Evolutionary conservation across 2,329 filamentous ascomycete genomes (phyloP).

Genomic region (Chrysosphaeria jannelii): DNA sequence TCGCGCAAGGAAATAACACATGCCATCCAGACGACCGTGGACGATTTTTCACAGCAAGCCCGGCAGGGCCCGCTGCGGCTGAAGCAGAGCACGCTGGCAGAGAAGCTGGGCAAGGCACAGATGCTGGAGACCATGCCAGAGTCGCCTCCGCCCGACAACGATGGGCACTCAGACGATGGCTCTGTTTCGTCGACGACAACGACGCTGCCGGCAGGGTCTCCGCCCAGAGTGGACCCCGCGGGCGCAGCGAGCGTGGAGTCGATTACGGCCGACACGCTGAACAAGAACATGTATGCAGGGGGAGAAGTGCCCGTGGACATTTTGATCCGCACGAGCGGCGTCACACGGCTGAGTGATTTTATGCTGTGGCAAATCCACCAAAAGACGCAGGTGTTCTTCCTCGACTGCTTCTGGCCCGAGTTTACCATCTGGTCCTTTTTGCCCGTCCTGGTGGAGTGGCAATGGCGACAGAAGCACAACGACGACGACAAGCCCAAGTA

Average conservation of each 20-base stretch:
- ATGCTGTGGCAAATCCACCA: slow-evolving; percentile 98
- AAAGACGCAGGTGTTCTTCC: slow-evolving; percentile 71
- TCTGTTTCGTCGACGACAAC: slow-evolving; percentile 29
- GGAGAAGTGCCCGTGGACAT: slow-evolving; percentile 69
- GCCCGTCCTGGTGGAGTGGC: slow-evolving; percentile 79
- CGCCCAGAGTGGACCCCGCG: slow-evolving; percentile 10
- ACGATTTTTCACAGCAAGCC: slow-evolving; percentile 65
- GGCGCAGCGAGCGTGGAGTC: slow-evolving; percentile 25
- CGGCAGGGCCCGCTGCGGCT: no score
- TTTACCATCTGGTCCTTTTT: slow-evolving; percentile 86
- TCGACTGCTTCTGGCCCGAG: slow-evolving; percentile 82
- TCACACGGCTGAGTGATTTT: slow-evolving; percentile 80
- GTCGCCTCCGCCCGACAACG: not conserved
- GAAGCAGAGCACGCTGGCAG: slow-evolving; percentile 52
- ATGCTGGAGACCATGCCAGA: slow-evolving; percentile 15
- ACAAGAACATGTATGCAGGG: slow-evolving; percentile 65
- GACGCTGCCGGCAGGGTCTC: slow-evolving; percentile 21
- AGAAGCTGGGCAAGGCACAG: slow-evolving; percentile 20
- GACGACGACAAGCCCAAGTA: slow-evolving; percentile 20
- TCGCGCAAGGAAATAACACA: slow-evolving; percentile 85
- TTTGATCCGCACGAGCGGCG: slow-evolving; percentile 73
- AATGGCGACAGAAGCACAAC: slow-evolving; percentile 29
- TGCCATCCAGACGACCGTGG: slow-evolving; percentile 62
- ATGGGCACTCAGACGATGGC: slow-evolving; percentile 16
- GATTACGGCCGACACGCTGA: slow-evolving; percentile 59